Evolutionary conservation across 345 rosid genomes (phyloP).

Genomic region (Boechera retrofracta): DNA sequence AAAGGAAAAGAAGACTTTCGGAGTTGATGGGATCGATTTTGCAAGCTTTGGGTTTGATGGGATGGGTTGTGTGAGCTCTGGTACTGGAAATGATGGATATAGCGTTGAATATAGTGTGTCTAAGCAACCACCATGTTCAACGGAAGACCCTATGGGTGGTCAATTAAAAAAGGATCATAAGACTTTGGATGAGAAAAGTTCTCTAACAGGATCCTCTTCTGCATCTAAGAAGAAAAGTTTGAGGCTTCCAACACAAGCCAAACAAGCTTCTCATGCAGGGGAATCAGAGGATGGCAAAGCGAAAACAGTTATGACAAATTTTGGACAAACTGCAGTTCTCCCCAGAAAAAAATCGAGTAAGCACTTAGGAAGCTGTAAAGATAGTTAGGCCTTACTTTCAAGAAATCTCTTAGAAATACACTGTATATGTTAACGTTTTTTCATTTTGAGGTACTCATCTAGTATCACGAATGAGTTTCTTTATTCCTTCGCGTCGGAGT

Average conservation of each 20-base stretch:
- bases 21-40: constrained; percentile 13
- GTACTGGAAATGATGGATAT: constrained; percentile 3
- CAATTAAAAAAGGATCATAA: constrained; percentile 12
- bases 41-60: constrained; percentile 24
- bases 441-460: constrained; percentile 1
- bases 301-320: constrained; percentile 29
- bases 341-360: constrained; percentile 16
- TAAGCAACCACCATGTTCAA: constrained; percentile 5
- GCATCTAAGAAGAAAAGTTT: constrained; percentile 34
- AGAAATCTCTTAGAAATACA: constrained; percentile 3
- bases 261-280: constrained; percentile 34
- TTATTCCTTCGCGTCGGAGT: constrained; percentile 9
- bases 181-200: constrained; percentile 22
- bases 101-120: neutral
- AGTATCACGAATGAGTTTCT: constrained; percentile 6
- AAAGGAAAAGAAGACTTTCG: constrained; percentile 15
- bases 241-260: constrained; percentile 42
- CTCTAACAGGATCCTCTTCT: constrained; percentile 42
- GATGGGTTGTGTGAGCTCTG: constrained; percentile 21
- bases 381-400: constrained; percentile 10
- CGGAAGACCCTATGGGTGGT: neutral
- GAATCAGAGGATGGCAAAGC: constrained; percentile 41
- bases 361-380: constrained; percentile 20
- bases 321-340: constrained; percentile 9
- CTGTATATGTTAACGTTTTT: neutral